phyloP scores from a whole-genome alignment of 73 alveolate species.

The Tetrahymena borealis region DNA sequence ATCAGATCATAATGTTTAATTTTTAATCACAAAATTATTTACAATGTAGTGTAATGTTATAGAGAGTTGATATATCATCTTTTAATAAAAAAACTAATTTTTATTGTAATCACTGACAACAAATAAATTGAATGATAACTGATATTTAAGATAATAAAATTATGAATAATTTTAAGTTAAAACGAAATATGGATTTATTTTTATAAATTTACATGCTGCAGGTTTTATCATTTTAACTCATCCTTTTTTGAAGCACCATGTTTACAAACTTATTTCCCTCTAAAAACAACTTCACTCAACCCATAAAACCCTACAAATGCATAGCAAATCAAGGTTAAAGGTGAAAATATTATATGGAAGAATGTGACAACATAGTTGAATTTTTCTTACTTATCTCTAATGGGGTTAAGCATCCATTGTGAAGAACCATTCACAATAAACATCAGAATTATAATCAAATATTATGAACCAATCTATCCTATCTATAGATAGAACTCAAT shows the following conservation, averaged over 20 bases:
- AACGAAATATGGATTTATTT: too few species aligned
- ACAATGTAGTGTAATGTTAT: too few species aligned
- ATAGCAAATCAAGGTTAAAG: neutral
- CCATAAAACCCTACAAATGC: neutral
- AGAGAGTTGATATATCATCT: too few species aligned
- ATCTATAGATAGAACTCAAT: neutral
- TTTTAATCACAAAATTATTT: too few species aligned
- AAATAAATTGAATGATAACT: too few species aligned
- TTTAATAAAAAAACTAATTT: too few species aligned
- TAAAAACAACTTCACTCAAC: neutral
- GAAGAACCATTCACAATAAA: neutral
- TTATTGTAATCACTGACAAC: too few species aligned
- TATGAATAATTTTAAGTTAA: too few species aligned
- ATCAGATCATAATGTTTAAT: too few species aligned
- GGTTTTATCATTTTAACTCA: neutral
- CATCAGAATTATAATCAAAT: neutral
- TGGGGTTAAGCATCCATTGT: neutral
- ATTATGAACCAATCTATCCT: neutral
- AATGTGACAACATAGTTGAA: conserved; percentile 2
- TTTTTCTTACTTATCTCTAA: conserved; percentile 22
- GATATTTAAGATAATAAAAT: too few species aligned
- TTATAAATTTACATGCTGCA: too few species aligned
- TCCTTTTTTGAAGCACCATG: neutral
- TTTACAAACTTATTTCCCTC: neutral
- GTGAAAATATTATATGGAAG: conserved; percentile 33